Percentiles rank a stretch among this genome's conserved stretches.
Evolutionary conservation across 2,329 filamentous ascomycete species (phyloP).

Genomic region (Delphinella strobiligena): DNA sequence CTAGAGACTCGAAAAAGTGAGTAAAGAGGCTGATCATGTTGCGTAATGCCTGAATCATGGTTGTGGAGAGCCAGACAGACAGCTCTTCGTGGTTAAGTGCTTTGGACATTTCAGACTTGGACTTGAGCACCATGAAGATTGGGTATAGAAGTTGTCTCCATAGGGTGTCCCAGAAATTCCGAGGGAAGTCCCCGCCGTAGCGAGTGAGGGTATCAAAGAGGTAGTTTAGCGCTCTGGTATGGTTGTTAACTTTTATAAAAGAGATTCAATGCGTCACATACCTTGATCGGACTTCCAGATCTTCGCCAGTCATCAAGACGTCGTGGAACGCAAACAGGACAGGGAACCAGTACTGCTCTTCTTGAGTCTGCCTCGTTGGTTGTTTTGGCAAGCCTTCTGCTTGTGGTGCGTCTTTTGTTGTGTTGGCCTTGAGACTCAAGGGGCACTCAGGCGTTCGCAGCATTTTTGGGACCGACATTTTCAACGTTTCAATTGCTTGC

Average conservation of each 20-base stretch:
- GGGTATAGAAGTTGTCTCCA: constrained; percentile 96
- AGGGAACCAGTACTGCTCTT: constrained; percentile 98
- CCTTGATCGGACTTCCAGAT: constrained; percentile 80
- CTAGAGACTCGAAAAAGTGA: constrained; percentile 90
- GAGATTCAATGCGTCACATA: constrained; percentile 14
- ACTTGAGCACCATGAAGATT: constrained; percentile 96
- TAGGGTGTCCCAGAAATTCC: constrained; percentile 95
- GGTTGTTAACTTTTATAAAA: constrained; percentile 2
- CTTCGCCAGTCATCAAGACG: constrained; percentile 96
- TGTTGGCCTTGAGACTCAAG: constrained; percentile 54
- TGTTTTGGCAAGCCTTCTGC: constrained; percentile 45
- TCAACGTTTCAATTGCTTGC: constrained; percentile 88
- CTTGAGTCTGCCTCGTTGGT: constrained; percentile 70
- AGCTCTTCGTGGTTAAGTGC: constrained; percentile 92
- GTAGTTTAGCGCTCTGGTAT: constrained; percentile 65
- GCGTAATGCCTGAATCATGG: constrained; percentile 94
- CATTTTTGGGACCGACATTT: constrained; percentile 90
- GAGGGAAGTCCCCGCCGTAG: constrained; percentile 82
- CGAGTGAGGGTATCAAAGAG: constrained; percentile 88
- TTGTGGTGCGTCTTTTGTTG: constrained; percentile 35
- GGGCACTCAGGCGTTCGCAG: constrained; percentile 91
- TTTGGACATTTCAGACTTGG: constrained; percentile 91
- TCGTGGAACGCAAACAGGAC: constrained; percentile 98
- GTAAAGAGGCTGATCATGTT: constrained; percentile 99
- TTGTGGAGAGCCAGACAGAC: constrained; percentile 96